phyloP scores from a whole-genome alignment of 805 yeast genomes.

The Nakazawaea pomicola region DNA sequence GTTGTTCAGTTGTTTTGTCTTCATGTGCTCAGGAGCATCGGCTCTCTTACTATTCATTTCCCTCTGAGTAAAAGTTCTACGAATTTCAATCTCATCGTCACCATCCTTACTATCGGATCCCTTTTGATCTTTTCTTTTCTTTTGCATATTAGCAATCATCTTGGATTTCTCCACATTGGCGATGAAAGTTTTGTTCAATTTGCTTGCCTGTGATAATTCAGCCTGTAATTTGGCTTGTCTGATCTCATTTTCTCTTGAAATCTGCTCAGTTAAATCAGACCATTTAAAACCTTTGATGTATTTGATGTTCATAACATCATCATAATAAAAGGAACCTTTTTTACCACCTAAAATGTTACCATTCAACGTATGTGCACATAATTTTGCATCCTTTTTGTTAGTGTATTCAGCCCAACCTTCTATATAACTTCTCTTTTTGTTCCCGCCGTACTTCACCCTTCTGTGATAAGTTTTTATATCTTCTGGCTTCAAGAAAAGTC shows the following conservation, averaged over 20 bases:
- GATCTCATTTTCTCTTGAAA: slow-evolving; percentile 82
- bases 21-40: slow-evolving; percentile 45
- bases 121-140: slow-evolving; percentile 34
- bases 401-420: slow-evolving; percentile 98
- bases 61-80: slow-evolving; percentile 69
- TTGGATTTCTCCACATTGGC: slow-evolving; percentile 82
- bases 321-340: slow-evolving; percentile 86
- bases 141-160: slow-evolving; percentile 64
- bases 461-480: slow-evolving; percentile 56
- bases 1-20: slow-evolving; percentile 29
- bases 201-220: slow-evolving; percentile 84
- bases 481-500: slow-evolving; percentile 86
- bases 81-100: slow-evolving; percentile 27
- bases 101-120: slow-evolving; percentile 23
- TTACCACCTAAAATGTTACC: slow-evolving; percentile 90
- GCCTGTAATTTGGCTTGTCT: slow-evolving; percentile 84
- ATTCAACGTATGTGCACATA: slow-evolving; percentile 81
- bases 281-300: slow-evolving; percentile 91
- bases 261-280: slow-evolving; percentile 90
- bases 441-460: slow-evolving; percentile 85
- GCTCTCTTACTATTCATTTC: slow-evolving; percentile 63
- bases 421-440: slow-evolving; percentile 77
- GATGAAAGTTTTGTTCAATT: slow-evolving; percentile 78
- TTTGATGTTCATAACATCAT: slow-evolving; percentile 87
- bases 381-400: slow-evolving; percentile 79